These are phyloP conservation scores for Pseudozyma flocculosa DNA, from an alignment of 1,284 basidiomycete species.

Conservation along the genomic window DNA sequence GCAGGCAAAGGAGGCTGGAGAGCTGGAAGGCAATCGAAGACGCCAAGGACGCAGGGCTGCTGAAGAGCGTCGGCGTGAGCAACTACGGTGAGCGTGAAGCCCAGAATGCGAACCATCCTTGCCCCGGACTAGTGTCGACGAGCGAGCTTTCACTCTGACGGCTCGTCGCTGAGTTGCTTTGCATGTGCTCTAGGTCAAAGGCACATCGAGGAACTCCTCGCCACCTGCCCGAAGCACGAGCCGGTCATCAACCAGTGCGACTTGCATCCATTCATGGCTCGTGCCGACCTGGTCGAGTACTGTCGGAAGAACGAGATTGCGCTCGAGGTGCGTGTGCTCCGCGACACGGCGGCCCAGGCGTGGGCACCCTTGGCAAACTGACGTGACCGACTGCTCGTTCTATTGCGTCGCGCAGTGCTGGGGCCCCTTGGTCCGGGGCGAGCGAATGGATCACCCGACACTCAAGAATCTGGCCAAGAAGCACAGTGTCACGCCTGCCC, in stretches of 20 bases:
- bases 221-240: slow-evolving; percentile 5
- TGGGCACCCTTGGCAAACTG: too few relatives aligned
- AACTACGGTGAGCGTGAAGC: slow-evolving; percentile 33
- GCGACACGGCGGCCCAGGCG: not conserved
- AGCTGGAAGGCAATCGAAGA: slow-evolving; percentile 44
- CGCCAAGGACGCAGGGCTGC: slow-evolving; percentile 24
- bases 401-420: too few relatives aligned
- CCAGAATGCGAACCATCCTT: too few relatives aligned
- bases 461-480: slow-evolving; percentile 13
- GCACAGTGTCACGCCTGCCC: slow-evolving; percentile 13
- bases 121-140: too few relatives aligned
- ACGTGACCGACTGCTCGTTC: too few relatives aligned
- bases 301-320: slow-evolving; percentile 6
- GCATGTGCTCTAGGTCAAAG: not conserved
- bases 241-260: slow-evolving; percentile 35
- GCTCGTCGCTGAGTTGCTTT: too few relatives aligned
- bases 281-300: slow-evolving; percentile 16
- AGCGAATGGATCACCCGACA: slow-evolving; percentile 16
- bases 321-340: slow-evolving; percentile 10
- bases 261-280: slow-evolving; percentile 21
- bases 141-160: too few relatives aligned
- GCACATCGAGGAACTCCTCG: slow-evolving; percentile 28
- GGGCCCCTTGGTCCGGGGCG: slow-evolving; percentile 15
- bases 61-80: slow-evolving; percentile 37
- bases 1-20: slow-evolving; percentile 31